These are phyloP conservation scores for Tilletia indica DNA, from an alignment of 1,284 basidiomycete genomes.

Conservation along the genomic window DNA sequence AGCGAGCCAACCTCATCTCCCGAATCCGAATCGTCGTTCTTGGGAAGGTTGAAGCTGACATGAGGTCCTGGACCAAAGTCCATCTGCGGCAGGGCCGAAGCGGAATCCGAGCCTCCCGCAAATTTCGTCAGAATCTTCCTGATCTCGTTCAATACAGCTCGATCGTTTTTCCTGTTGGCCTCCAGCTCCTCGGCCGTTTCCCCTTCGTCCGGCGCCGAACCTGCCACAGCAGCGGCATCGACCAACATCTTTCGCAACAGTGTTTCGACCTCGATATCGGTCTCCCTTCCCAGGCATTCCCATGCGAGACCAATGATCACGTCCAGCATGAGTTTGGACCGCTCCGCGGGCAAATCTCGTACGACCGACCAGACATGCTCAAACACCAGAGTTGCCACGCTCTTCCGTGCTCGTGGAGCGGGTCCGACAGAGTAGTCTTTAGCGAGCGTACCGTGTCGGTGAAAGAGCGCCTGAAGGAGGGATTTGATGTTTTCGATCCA, in stretches of 20 bases:
- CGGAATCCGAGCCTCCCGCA: slow-evolving; percentile 16
- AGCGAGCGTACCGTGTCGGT: slow-evolving; percentile 27
- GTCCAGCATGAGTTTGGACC: slow-evolving; percentile 40
- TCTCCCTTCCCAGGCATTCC: slow-evolving; percentile 38
- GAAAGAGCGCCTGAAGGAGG: slow-evolving; percentile 48
- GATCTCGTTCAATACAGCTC: slow-evolving; percentile 20
- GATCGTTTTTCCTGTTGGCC: slow-evolving; percentile 1
- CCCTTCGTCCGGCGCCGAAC: slow-evolving; percentile 12
- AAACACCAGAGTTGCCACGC: slow-evolving; percentile 43
- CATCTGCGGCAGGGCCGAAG: neutral
- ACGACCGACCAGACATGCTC: slow-evolving; percentile 49
- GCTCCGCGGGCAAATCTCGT: slow-evolving; percentile 43
- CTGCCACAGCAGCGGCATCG: slow-evolving; percentile 38
- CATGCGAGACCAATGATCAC: slow-evolving; percentile 46
- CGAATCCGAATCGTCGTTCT: neutral
- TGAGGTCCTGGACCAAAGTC: slow-evolving; percentile 16
- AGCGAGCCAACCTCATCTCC: neutral
- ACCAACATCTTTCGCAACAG: slow-evolving; percentile 42
- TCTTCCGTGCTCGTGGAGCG: slow-evolving; percentile 31
- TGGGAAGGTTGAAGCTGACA: slow-evolving; percentile 18
- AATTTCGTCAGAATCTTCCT: slow-evolving; percentile 17
- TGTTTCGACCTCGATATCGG: slow-evolving; percentile 32
- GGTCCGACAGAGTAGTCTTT: slow-evolving; percentile 6
- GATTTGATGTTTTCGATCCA: slow-evolving; percentile 48
- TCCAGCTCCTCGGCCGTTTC: slow-evolving; percentile 4